Evolutionary conservation across 768 basidiomycete genomes (phyloP).

Genomic region (Phlebiopsis gigantea): DNA sequence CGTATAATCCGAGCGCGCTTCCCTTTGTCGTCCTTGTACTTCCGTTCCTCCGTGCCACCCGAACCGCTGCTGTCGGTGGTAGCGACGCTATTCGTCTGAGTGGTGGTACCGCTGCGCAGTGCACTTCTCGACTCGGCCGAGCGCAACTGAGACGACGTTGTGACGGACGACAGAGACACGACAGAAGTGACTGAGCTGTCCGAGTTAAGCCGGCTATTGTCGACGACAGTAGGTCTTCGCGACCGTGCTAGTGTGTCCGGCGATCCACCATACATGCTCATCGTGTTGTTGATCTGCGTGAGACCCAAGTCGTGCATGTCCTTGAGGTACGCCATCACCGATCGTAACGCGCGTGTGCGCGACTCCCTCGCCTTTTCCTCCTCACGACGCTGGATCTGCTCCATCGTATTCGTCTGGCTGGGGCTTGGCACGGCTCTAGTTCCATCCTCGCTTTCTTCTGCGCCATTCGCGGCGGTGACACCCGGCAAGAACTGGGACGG

Average conservation of each 20-base stretch:
- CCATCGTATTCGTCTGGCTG: constrained; percentile 33
- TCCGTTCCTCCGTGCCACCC: constrained; percentile 58
- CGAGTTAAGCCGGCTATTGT: constrained; percentile 52
- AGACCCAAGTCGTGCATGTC: constrained; percentile 91
- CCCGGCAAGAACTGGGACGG: constrained; percentile 56
- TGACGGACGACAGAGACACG: constrained; percentile 32
- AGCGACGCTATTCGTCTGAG: constrained; percentile 68
- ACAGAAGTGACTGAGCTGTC: constrained; percentile 35
- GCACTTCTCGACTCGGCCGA: constrained; percentile 59
- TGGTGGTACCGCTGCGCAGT: constrained; percentile 52
- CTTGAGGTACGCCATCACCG: constrained; percentile 92
- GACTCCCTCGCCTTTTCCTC: constrained; percentile 68
- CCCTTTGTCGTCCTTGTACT: constrained; percentile 86
- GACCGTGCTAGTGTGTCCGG: constrained; percentile 47
- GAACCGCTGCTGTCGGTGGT: constrained; percentile 74
- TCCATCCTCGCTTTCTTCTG: constrained; percentile 29
- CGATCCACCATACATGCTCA: constrained; percentile 54
- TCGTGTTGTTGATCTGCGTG: constrained; percentile 47
- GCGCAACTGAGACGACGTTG: constrained; percentile 50
- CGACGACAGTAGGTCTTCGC: constrained; percentile 65
- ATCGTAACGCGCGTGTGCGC: constrained; percentile 76
- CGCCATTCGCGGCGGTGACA: constrained; percentile 36
- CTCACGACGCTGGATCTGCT: constrained; percentile 54
- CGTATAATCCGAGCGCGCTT: constrained; percentile 81
- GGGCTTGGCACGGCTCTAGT: constrained; percentile 38